These are phyloP conservation scores for Gentiana macrophylla DNA, from an alignment of 257 asterid genomes.

Conservation along the genomic window DNA sequence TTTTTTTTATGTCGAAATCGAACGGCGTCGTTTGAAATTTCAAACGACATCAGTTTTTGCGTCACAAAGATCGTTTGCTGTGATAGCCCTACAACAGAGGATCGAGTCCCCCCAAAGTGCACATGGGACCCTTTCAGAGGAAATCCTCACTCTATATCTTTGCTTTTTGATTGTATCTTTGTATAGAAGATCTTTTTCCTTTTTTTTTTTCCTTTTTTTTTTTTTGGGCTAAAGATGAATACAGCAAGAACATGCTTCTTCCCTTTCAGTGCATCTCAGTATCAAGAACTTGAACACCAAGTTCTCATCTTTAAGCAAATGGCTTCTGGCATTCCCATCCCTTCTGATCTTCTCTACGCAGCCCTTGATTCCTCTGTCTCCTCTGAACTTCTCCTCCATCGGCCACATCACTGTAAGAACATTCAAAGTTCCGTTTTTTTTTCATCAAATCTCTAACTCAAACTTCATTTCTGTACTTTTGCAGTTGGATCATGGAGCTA, in stretches of 20 bases:
- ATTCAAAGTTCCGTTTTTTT: neutral
- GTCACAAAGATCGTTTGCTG: too few relatives aligned
- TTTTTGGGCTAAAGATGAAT: conserved; percentile 29
- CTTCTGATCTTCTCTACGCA: conserved; percentile 82
- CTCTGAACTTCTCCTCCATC: conserved; percentile 51
- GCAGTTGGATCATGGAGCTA: conserved; percentile 68
- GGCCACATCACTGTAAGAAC: conserved; percentile 33
- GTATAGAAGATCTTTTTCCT: neutral
- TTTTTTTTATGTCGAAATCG: too few relatives aligned
- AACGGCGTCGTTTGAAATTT: too few relatives aligned
- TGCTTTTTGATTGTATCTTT: neutral
- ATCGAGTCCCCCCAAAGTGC: neutral
- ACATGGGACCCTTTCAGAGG: too few relatives aligned
- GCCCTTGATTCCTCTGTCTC: conserved; percentile 58
- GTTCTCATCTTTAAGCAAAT: conserved; percentile 85
- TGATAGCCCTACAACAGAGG: neutral
- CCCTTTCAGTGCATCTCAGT: conserved; percentile 78
- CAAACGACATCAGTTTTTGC: too few relatives aligned
- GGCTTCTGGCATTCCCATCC: conserved; percentile 76
- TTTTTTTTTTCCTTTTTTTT: neutral
- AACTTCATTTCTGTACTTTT: neutral
- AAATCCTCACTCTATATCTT: neutral
- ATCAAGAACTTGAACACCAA: conserved; percentile 96
- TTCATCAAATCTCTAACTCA: neutral
- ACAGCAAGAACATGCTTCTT: conserved; percentile 26